phyloP scores from a whole-genome alignment of 2,329 filamentous ascomycete species.

The Aspergillus puulaauensis region DNA sequence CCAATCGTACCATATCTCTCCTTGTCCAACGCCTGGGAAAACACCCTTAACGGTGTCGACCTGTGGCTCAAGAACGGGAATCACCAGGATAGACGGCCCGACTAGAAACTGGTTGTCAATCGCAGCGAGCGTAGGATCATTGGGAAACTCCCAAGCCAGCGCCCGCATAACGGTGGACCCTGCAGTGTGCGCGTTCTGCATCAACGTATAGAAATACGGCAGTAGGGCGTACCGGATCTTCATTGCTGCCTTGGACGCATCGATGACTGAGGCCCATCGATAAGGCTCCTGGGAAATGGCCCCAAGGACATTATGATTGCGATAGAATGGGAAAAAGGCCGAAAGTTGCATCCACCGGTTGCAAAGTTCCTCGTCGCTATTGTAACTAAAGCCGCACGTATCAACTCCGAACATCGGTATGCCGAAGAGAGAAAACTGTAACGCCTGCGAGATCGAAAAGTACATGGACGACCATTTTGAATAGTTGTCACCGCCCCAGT shows the following conservation, averaged over 20 bases:
- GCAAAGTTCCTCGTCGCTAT: conserved; percentile 68
- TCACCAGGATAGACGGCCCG: conserved; percentile 64
- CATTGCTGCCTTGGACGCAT: conserved; percentile 67
- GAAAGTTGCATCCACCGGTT: conserved; percentile 71
- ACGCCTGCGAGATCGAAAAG: conserved; percentile 73
- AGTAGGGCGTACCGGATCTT: conserved; percentile 68
- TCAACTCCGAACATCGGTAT: conserved; percentile 76
- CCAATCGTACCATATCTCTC: conserved; percentile 75
- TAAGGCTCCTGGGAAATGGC: conserved; percentile 70
- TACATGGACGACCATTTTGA: conserved; percentile 72
- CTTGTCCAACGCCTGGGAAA: conserved; percentile 64
- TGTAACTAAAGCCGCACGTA: conserved; percentile 69
- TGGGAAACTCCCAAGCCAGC: conserved; percentile 71
- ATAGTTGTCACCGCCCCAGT: conserved; percentile 79
- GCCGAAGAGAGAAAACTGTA: conserved; percentile 72
- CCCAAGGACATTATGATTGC: conserved; percentile 69
- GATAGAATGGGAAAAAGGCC: conserved; percentile 76
- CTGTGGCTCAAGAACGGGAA: conserved; percentile 63
- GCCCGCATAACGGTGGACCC: conserved; percentile 72
- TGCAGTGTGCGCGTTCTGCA: conserved; percentile 64
- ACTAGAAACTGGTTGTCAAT: conserved; percentile 72
- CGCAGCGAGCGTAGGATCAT: conserved; percentile 66
- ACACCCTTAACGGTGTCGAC: conserved; percentile 65
- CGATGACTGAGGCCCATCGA: conserved; percentile 64
- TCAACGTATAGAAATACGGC: conserved; percentile 74